These are phyloP conservation scores for Peronospora destructor DNA, from an alignment of 352 stramenopile species.

Conservation along the genomic window DNA sequence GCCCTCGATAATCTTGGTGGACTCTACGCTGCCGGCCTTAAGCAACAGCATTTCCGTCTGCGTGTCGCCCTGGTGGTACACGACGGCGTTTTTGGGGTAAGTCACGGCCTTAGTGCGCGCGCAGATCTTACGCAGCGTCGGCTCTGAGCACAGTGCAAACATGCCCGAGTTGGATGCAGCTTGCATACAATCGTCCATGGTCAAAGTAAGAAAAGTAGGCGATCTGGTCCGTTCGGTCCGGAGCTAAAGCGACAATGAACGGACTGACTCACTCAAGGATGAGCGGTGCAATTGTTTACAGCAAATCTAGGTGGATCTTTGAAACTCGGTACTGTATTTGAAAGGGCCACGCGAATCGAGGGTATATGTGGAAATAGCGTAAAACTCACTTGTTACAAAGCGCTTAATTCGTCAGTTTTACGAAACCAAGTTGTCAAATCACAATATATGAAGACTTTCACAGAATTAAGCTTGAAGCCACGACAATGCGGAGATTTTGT, in stretches of 20 bases:
- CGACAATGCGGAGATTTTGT: not conserved
- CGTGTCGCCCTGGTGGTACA: constrained; percentile 75
- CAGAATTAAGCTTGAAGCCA: not conserved
- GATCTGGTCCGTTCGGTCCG: constrained; percentile 17
- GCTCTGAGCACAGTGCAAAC: constrained; percentile 78
- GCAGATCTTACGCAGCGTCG: constrained; percentile 76
- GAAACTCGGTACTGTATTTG: constrained; percentile 8
- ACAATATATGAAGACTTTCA: not conserved
- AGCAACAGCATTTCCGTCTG: constrained; percentile 81
- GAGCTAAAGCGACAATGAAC: constrained; percentile 28
- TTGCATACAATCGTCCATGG: constrained; percentile 58
- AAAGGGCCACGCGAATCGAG: constrained; percentile 3
- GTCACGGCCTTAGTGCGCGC: constrained; percentile 46
- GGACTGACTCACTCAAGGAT: constrained; percentile 4
- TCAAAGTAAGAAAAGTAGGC: constrained; percentile 2
- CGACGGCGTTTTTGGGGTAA: constrained; percentile 64
- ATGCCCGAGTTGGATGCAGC: constrained; percentile 61
- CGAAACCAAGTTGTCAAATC: not conserved
- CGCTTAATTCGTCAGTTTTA: too few species aligned
- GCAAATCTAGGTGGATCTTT: not conserved
- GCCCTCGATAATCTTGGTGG: constrained; percentile 74
- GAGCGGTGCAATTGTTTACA: constrained; percentile 15
- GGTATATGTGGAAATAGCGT: too few species aligned
- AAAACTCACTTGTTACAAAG: too few species aligned
- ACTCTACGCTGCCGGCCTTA: constrained; percentile 53